Base-by-base conservation (phyloP, 176 grass and related monocot species). In the Carex cristatella region DNA sequence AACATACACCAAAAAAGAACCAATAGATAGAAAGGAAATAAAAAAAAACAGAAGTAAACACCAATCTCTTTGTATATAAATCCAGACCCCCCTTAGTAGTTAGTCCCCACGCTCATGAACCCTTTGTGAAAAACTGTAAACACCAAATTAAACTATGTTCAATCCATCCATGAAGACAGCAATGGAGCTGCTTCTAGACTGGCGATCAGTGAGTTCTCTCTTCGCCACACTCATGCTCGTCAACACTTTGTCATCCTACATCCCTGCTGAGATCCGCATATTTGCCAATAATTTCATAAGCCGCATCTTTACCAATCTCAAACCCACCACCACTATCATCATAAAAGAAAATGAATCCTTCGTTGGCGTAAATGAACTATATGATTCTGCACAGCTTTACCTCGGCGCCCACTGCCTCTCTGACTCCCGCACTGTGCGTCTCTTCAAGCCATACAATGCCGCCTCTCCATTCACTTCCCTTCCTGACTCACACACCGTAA, bases 301-400 rank as follows among this genome's bases (percentile, higher is more conserved):
- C 0, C 0, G 87, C 49, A 27, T 75, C 70, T 32, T 75, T 53
- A 49, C 81, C 15, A 83, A 89, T 40, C 46, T 85, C 15, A 13
- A 27, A 18, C 80, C 84, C 9, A 83, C 55, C 5, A 82, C 58
- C 33, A 98, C 89, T 68, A 87, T 98, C 76, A 58, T 98, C 79
- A 90, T 98, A 87, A 80, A 93, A 27, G 91, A 98, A 84, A 74
- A 75, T 31, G 95, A 97, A 14, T 59, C 66, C 30, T 69, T n/a
- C 40, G 37, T 16, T 54, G 64, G 35, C 8, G 31, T 79, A 61
- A 97, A 97, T 71, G 92, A 97, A 37, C 86, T 97, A 16, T 94
- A 90, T 61, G 68, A 82, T 38, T 84, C 86, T 5, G 75, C 86
- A 15, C 89, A 91, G 66, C 62, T 88, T 53, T 94, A 94, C 80